Base-by-base conservation (phyloP, 805 yeast genomes). In the Yarrowia deformans region DNA sequence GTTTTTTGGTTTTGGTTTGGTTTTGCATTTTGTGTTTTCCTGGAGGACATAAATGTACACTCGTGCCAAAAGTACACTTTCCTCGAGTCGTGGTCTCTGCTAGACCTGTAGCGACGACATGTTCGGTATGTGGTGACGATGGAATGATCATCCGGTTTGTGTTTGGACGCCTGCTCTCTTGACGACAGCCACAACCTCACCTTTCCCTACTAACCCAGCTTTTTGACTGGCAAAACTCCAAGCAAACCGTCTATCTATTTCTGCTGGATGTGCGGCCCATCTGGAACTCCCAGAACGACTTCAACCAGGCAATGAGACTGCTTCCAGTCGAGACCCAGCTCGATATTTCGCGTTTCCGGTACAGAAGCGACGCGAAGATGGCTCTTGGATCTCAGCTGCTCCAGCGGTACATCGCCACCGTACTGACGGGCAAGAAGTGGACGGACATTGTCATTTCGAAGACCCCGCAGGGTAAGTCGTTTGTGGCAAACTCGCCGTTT, bases 401-500 rank as follows among this genome's bases (percentile, higher is more conserved):
- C 52, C 81, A 85, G 3, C 74, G 79, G 32, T 76, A 81, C 55
- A 78, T 84, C 1, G 78, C 86, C 1, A 79, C 83, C 56, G 72
- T 77, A 14, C 71, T 78, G 18, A 72, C 78, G 3, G 70, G 72
- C 16, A 70, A 71, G 1, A 43, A 64, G 3, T 67, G 74, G 16
- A 39, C 70, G 16, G 67, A 69, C 0, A 70, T 82, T 4, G 66
- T 71, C 42, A 78, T 84, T 55, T 69, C 70, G 0, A 74, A 72
- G 42, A 83, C 81, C 45, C 69, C 75, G 42, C 83, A 73, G 72
- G 94, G 95, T 0, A 90, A 90, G 72, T 93, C 95, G 0, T 70
- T 42, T 4, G 56, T 86, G 16, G 67, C 69, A 1, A 76, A 73
- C 32, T 70, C 78, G 6, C 56, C 70, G 3, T 71, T 83, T 43